Evolutionary conservation across 2,329 filamentous ascomycete species (phyloP), one percentile per base, ranked within the genome.

Genomic region (Alternaria dauci): DNA sequence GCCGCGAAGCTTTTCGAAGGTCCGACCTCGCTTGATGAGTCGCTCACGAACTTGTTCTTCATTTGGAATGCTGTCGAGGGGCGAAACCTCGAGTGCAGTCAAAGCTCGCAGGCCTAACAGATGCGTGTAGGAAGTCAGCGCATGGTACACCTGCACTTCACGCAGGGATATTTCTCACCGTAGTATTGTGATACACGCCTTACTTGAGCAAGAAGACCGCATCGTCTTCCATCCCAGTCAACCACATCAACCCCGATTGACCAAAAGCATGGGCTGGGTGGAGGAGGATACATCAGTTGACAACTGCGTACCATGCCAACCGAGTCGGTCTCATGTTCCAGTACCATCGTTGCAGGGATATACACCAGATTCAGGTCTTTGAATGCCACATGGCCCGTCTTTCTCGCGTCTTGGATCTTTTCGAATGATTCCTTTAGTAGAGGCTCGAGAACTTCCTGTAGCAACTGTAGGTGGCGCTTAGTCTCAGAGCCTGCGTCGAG

Each of bases 1-100:
- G 2, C 83, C 82, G 28, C 76, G 78, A 39, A 83, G 71, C 14
- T 70, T 59, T 62, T 84, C 82, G 60, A 84, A 80, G 16, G 74
- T 70, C 20, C 74, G 75, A 9, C 83, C 83, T 8, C 82, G 77
- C 11, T 73, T 69, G 18, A 81, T 71, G n/a, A 85, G 71, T 8
- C 65, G 61, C n/a, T 71, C 55, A 8, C 71, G 72, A n/a, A 84
- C 61, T 3, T 69, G 63, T 0, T 76, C 69, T 44, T 75, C 68
- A 8, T 81, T 69, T 2, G 67, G 48, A 62, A 83, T 80, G 54
- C 72, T 79, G 1, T 74, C 63, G 2, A 84, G 61, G 2, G 83
- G 82, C 42, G 74, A 81, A 1, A 74, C 74, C 2, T 71, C 54
- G 7, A 85, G 72, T 1, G 71, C 70, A 4, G 69, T 72, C 55